Evolutionary conservation across 2,329 filamentous ascomycete species (phyloP).

Genomic region (Alternaria gaisen): DNA sequence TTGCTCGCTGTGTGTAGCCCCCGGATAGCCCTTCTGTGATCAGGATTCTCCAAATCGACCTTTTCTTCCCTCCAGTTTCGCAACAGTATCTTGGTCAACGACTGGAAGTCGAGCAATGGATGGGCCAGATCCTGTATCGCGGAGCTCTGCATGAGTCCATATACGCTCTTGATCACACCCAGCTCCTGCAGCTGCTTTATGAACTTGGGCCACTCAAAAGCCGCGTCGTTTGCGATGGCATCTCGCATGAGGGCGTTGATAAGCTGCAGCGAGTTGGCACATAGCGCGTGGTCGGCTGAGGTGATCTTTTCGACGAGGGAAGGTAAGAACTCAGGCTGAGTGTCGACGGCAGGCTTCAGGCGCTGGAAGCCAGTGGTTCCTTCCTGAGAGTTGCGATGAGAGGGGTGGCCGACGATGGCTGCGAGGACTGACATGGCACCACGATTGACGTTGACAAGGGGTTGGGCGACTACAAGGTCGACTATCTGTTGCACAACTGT

Average conservation of each 20-base stretch:
- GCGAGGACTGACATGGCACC: conserved; percentile 97
- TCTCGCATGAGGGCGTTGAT: conserved; percentile 96
- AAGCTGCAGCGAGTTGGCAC: conserved; percentile 92
- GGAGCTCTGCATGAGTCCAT: conserved; percentile 90
- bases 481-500: conserved; percentile 68
- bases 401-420: conserved; percentile 87
- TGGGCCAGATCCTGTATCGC: conserved; percentile 89
- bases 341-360: conserved; percentile 87
- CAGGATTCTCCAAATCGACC: conserved; percentile 84
- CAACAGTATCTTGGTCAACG: conserved; percentile 84
- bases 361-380: conserved; percentile 87
- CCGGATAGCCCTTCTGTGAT: conserved; percentile 88
- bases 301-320: conserved; percentile 91
- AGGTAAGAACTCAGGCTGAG: conserved; percentile 93
- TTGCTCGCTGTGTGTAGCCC: conserved; percentile 84
- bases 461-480: conserved; percentile 92
- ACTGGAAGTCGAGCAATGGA: conserved; percentile 91
- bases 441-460: conserved; percentile 94
- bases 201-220: conserved; percentile 92
- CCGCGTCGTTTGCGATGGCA: conserved; percentile 78
- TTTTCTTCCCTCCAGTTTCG: conserved; percentile 86
- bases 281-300: conserved; percentile 93
- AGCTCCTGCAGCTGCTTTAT: conserved; percentile 93
- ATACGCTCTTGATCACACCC: conserved; percentile 91
- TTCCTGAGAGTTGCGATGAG: conserved; percentile 62